Conservation (phyloP, 176 grass and related monocot genomes). For the Oryza officinalis region DNA sequence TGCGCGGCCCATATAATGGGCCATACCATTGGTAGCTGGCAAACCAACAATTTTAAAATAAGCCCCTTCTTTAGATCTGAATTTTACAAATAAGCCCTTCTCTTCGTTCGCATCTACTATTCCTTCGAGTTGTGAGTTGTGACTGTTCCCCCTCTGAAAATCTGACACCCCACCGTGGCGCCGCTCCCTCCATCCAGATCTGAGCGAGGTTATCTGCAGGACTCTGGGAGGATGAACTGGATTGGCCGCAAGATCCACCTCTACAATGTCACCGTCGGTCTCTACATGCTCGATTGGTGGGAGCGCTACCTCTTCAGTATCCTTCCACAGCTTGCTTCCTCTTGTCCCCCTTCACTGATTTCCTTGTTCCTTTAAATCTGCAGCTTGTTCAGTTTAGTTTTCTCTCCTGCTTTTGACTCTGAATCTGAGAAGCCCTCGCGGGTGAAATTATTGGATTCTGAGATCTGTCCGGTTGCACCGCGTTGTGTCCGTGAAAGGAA, state of each 20-base stretch:
- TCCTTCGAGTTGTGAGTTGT: background rate
- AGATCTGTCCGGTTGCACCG: background rate
- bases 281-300: conserved; percentile 98
- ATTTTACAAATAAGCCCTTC: background rate
- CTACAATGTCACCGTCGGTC: conserved; percentile 86
- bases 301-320: conserved; percentile 97
- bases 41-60: background rate
- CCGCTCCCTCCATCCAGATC: conserved; percentile 30
- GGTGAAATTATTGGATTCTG: conserved; percentile 5
- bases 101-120: background rate
- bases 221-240: conserved; percentile 65
- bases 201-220: conserved; percentile 34
- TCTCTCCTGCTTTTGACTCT: background rate
- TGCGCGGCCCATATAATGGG: too few relatives aligned
- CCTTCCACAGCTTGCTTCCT: conserved; percentile 38
- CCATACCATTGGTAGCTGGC: too few relatives aligned
- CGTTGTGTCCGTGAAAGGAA: background rate
- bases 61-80: background rate
- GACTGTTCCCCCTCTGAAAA: background rate
- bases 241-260: conserved; percentile 83
- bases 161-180: background rate
- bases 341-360: background rate
- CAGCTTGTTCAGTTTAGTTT: background rate
- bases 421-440: conserved; percentile 7
- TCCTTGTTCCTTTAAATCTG: background rate